phyloP scores from a whole-genome alignment of 2,329 filamentous ascomycete genomes.

The Pseudogymnoascus sp. region DNA sequence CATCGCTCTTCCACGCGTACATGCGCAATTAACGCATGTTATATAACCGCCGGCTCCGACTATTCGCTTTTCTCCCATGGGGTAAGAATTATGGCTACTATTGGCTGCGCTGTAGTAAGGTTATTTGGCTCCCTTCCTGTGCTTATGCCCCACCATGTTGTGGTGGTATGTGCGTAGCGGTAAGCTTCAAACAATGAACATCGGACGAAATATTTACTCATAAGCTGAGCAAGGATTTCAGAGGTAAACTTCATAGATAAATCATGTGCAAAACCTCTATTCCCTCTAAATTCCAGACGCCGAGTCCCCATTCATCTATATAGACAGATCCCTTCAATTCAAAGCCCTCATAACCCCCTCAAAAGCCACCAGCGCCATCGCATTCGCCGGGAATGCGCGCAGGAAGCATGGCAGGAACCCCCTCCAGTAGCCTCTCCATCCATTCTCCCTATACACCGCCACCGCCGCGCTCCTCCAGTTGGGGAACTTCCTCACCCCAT shows the following conservation, averaged over 20 bases:
- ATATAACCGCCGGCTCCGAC: neutral
- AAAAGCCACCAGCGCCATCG: slow-evolving; percentile 85
- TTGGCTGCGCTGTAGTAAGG: neutral
- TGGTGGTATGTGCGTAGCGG: neutral
- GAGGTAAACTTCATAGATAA: neutral
- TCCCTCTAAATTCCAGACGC: neutral
- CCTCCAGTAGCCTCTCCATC: slow-evolving; percentile 77
- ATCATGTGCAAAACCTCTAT: neutral
- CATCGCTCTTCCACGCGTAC: neutral
- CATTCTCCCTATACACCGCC: slow-evolving; percentile 67
- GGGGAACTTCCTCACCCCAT: slow-evolving; percentile 59
- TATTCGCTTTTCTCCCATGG: neutral
- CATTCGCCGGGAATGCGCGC: slow-evolving; percentile 91
- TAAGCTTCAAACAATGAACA: neutral
- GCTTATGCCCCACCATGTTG: neutral
- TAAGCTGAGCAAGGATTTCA: no score
- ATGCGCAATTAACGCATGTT: neutral
- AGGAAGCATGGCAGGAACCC: slow-evolving; percentile 92
- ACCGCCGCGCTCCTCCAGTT: slow-evolving; percentile 73
- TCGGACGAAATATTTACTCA: neutral
- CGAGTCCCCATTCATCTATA: neutral
- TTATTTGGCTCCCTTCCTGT: neutral
- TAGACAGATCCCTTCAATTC: slow-evolving; percentile 29
- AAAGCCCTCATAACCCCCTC: slow-evolving; percentile 76
- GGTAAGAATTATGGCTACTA: neutral